Evolutionary conservation across 176 grass and related monocot genomes (phyloP).

Genomic region (Hordeum vulgare): DNA sequence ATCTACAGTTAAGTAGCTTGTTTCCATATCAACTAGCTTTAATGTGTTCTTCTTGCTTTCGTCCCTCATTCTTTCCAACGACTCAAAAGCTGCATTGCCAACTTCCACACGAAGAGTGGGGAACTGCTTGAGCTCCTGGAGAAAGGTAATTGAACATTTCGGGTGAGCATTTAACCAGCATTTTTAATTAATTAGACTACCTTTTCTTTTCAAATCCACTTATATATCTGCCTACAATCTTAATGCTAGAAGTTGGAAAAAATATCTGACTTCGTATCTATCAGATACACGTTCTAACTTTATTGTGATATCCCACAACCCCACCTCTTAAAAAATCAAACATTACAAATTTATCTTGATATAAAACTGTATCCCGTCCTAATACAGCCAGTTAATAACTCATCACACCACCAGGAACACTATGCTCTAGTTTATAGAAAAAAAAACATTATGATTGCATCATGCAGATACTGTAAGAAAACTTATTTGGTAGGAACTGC

Average conservation of each 20-base stretch:
- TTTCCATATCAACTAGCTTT: slow-evolving; percentile 98
- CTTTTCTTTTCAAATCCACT: background rate
- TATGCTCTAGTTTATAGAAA: background rate
- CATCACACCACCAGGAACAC: background rate
- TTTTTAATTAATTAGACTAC: background rate
- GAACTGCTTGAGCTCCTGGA: slow-evolving; percentile 95
- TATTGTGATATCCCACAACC: background rate
- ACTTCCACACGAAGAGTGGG: slow-evolving; percentile 91
- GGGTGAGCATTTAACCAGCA: background rate
- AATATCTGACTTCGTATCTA: background rate
- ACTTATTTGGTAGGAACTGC: background rate
- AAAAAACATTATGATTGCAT: background rate
- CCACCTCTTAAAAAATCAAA: background rate
- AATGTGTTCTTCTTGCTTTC: slow-evolving; percentile 98
- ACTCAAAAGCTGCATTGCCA: slow-evolving; percentile 83
- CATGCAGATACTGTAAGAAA: background rate
- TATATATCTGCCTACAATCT: background rate
- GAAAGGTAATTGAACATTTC: background rate
- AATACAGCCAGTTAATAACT: background rate
- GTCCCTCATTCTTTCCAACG: slow-evolving; percentile 96
- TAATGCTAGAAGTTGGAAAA: background rate
- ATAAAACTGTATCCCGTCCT: background rate
- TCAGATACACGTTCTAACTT: background rate
- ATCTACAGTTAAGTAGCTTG: slow-evolving; percentile 96
- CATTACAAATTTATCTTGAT: background rate